These are phyloP conservation scores for Butyriboletus appendiculatus DNA, from an alignment of 1,284 basidiomycete genomes.

Conservation along the genomic window DNA sequence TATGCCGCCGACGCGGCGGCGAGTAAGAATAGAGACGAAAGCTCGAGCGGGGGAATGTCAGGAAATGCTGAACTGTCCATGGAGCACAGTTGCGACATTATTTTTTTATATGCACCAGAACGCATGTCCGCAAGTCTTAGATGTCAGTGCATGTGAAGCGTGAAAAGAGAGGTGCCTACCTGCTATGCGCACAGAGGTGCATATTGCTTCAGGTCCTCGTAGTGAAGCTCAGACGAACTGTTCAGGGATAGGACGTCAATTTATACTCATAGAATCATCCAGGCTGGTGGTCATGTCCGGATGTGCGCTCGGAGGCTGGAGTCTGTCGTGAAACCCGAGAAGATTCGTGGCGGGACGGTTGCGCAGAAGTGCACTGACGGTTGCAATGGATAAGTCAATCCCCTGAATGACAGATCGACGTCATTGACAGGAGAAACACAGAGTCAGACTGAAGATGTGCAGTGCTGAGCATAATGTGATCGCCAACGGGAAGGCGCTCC, in stretches of 20 bases:
- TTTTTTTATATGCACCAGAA: not conserved
- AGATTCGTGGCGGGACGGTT: not conserved
- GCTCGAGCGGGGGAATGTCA: not conserved
- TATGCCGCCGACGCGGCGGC: not conserved
- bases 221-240: not conserved
- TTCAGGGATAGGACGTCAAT: not conserved
- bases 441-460: not conserved
- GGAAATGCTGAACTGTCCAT: not conserved
- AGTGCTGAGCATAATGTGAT: not conserved
- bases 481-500: not conserved
- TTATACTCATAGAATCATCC: not conserved
- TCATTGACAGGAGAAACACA: not conserved
- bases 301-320: not conserved
- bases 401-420: not conserved
- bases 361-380: not conserved
- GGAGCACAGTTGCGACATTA: not conserved
- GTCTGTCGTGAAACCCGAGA: not conserved
- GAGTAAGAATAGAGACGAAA: constrained; percentile 5
- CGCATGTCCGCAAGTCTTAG: not conserved
- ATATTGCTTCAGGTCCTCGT: not conserved
- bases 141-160: not conserved
- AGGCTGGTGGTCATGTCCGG: not conserved
- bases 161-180: not conserved
- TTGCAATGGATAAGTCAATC: not conserved
- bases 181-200: not conserved